These are phyloP conservation scores for Begonia fuchsioides DNA, from an alignment of 306 rosid genomes.

Conservation along the genomic window DNA sequence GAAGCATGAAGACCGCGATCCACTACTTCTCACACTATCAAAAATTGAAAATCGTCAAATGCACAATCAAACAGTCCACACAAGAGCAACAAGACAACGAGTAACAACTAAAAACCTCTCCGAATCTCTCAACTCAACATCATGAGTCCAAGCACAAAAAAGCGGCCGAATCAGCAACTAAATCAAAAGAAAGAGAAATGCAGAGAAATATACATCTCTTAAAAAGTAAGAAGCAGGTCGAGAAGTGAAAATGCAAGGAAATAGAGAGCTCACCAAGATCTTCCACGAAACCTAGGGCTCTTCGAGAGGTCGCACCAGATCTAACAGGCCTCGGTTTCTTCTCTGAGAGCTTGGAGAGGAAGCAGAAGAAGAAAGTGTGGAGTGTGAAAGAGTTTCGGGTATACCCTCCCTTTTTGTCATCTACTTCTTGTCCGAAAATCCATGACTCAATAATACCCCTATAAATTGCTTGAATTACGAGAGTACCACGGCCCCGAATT, in stretches of 20 bases:
- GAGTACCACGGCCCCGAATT: too few species aligned
- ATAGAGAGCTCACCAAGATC: conserved; percentile 21
- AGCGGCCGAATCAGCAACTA: neutral
- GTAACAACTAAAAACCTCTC: neutral
- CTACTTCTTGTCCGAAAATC: too few species aligned
- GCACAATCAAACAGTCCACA: conserved; percentile 2
- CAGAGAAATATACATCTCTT: neutral
- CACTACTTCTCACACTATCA: neutral
- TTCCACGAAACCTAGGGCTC: conserved; percentile 9
- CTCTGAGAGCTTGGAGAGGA: neutral
- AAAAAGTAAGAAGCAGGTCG: neutral
- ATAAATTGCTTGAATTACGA: too few species aligned
- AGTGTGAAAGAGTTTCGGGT: too few species aligned
- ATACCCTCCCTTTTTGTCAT: too few species aligned
- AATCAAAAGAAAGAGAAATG: neutral
- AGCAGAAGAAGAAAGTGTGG: neutral
- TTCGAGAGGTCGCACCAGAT: too few species aligned
- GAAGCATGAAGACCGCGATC: too few species aligned
- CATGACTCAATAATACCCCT: too few species aligned
- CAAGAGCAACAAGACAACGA: conserved; percentile 5
- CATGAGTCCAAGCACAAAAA: too few species aligned
- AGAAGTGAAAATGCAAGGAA: neutral
- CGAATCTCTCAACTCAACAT: conserved; percentile 8
- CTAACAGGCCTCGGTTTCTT: conserved; percentile 6
- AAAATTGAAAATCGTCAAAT: neutral